These are phyloP conservation scores for Magnusiomyces suaveolens DNA, from an alignment of 1,139 yeast species.

Conservation along the genomic window DNA sequence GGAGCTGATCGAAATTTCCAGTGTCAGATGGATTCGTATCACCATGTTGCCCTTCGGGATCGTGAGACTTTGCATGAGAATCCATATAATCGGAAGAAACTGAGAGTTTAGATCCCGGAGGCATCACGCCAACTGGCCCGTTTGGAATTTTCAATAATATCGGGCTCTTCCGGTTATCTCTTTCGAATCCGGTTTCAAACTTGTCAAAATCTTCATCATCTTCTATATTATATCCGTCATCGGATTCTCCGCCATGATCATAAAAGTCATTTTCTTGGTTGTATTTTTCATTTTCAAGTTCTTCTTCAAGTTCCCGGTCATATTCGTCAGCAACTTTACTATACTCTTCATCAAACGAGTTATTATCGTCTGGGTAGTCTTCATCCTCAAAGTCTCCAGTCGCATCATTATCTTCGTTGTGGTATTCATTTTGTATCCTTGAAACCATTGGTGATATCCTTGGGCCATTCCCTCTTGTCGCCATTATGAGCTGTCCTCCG, in stretches of 20 bases:
- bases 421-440: background rate
- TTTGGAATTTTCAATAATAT: background rate
- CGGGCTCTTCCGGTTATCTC: background rate
- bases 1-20: slow-evolving; percentile 3
- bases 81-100: background rate
- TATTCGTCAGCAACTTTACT: background rate
- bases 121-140: background rate
- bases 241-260: no score
- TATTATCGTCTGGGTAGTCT: background rate
- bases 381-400: slow-evolving; percentile 3
- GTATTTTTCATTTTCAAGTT: background rate
- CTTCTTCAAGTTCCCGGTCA: background rate
- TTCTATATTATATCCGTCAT: background rate
- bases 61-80: no score
- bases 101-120: background rate
- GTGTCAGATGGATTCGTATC: background rate
- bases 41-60: slow-evolving; percentile 5
- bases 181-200: background rate
- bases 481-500: background rate
- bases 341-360: background rate
- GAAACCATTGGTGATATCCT: background rate
- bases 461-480: background rate
- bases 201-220: background rate
- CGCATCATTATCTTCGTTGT: slow-evolving; percentile 3
- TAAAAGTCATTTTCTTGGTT: background rate